Percentiles rank a stretch among this genome's conserved stretches.
These are phyloP conservation scores for Tulasnella sp. DNA, from an alignment of 768 basidiomycete genomes.

Conservation along the genomic window DNA sequence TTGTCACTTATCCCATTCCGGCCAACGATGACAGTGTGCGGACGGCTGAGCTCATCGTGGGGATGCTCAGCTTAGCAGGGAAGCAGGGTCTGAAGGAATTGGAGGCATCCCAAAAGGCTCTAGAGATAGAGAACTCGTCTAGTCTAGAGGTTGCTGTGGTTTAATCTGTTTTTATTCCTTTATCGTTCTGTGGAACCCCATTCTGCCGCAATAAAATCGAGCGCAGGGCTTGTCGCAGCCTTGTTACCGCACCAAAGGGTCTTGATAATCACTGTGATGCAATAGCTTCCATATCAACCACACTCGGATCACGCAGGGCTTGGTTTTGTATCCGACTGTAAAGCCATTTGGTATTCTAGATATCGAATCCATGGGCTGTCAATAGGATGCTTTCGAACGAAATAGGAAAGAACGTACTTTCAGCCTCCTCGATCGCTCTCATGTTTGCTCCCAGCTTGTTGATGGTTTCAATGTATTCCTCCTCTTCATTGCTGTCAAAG, in stretches of 20 bases:
- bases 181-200: neutral
- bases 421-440: constrained; percentile 73
- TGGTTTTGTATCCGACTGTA: neutral
- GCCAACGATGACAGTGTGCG: constrained; percentile 94
- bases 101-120: neutral
- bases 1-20: constrained; percentile 96
- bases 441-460: constrained; percentile 89
- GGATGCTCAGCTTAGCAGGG: constrained; percentile 82
- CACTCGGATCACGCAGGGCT: neutral
- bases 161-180: neutral
- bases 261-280: neutral
- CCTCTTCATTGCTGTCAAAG: constrained; percentile 91
- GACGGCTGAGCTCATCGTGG: constrained; percentile 82
- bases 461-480: constrained; percentile 92
- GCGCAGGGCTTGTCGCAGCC: neutral
- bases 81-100: constrained; percentile 28
- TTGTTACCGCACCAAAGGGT: neutral
- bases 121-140: neutral
- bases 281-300: neutral
- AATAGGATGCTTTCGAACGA: neutral
- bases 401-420: constrained; percentile 45
- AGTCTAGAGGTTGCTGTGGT: neutral
- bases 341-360: neutral
- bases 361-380: neutral
- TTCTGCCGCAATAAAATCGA: neutral